Evolutionary conservation across 2,329 filamentous ascomycete species (phyloP), one percentile per base, ranked within the genome.

Genomic region (Hypoxylon sp.): DNA sequence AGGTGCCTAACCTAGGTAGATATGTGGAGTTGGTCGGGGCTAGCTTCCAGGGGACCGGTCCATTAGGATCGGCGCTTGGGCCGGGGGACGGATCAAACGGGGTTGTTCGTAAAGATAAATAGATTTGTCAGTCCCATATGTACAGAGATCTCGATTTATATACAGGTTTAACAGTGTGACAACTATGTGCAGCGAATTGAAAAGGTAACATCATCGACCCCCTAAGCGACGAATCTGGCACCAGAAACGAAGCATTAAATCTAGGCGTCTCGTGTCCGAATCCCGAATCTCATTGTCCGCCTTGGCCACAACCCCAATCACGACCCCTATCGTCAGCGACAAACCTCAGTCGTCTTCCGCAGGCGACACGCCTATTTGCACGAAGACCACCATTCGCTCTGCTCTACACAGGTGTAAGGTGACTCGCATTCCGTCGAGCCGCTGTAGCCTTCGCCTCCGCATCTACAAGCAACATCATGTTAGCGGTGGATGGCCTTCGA

Each of bases 371-470:
- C 46, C 46, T 58, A 65, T 62, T 24, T 51, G 50, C 62, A 65
- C 49, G 50, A 62, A 49, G 76, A 72, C 76, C 76, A 78, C 71
- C 73, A 78, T 4, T 66, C 61, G 34, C 74, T 68, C 6, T 59
- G 34, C 7, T 39, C 44, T 5, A 74, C 69, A 58, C 77, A 78
- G 13, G 41, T 68, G 66, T 73, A 77, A 4, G 75, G 74, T 30
- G 73, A 49, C 30, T 63, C 57, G 54, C 77, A 79, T 19, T 68
- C 54, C 11, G 76, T 78, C 50, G 75, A 55, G 0, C 77, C 78
- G 4, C 68, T 71, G 54, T 77, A 79, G 1, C 71, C 74, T 4
- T 54, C 59, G 3, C 77, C 78, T 34, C 77, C 78, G 48, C 78
- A 71, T 34, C 69, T 71, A 51, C 47, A 28, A 37, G 15, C 41